Evolutionary conservation across 2,329 filamentous ascomycete genomes (phyloP).

Genomic region (Claviceps pazoutovae): DNA sequence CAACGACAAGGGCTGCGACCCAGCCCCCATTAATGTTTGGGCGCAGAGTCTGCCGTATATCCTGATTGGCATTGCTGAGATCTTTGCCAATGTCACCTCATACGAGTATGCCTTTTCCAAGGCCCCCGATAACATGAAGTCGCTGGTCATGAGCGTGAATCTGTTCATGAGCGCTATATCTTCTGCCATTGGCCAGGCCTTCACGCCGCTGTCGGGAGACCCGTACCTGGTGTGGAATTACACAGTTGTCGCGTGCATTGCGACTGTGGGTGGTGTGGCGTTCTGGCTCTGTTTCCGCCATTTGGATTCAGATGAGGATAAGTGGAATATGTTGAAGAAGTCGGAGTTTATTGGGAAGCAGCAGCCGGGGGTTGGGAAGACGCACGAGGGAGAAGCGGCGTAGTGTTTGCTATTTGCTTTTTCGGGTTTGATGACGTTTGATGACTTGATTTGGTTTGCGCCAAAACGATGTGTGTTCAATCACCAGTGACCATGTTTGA

Average conservation of each 20-base stretch:
- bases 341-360: constrained; percentile 27
- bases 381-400: constrained; percentile 3
- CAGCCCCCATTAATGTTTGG: constrained; percentile 52
- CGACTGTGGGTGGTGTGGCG: constrained; percentile 43
- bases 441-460: too few relatives aligned
- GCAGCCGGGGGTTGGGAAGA: constrained; percentile 20
- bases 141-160: constrained; percentile 55
- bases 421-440: neutral
- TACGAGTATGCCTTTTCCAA: constrained; percentile 69
- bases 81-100: constrained; percentile 42
- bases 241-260: constrained; percentile 44
- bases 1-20: constrained; percentile 29
- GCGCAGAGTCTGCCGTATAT: constrained; percentile 38
- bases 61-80: constrained; percentile 37
- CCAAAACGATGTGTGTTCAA: too few relatives aligned
- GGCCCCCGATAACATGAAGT: constrained; percentile 68
- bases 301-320: constrained; percentile 55
- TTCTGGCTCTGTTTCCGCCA: constrained; percentile 57
- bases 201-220: constrained; percentile 46
- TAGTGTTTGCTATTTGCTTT: neutral
- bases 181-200: constrained; percentile 55
- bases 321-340: constrained; percentile 46
- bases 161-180: constrained; percentile 59
- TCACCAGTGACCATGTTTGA: too few relatives aligned
- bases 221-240: constrained; percentile 64